These are phyloP conservation scores for Apiosordaria backusii DNA, from an alignment of 495 filamentous ascomycete genomes.

Conservation along the genomic window DNA sequence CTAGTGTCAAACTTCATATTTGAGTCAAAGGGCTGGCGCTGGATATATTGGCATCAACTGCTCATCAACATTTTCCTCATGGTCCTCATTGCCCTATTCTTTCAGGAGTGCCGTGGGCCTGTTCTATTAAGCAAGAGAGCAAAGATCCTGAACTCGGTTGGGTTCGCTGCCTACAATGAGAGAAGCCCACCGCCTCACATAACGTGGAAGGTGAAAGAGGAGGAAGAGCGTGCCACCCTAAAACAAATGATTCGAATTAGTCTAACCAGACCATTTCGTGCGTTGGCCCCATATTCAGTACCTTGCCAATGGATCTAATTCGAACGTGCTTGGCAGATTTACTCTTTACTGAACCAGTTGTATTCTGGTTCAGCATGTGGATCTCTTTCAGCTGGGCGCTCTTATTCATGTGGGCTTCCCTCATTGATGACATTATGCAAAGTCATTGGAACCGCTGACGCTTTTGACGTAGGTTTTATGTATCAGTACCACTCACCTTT, in stretches of 20 bases:
- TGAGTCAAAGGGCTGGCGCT: not conserved
- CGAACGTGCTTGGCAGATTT: not conserved
- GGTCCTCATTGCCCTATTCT: not conserved
- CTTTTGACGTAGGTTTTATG: not conserved
- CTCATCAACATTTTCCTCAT: not conserved
- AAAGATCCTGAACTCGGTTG: not conserved
- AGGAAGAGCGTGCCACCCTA: not conserved
- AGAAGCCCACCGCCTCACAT: not conserved
- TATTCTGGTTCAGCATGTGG: not conserved
- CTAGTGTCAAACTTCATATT: not conserved
- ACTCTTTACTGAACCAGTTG: not conserved
- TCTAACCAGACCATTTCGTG: not conserved
- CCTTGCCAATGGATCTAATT: not conserved
- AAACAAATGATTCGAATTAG: not conserved
- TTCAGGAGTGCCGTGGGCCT: not conserved
- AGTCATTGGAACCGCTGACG: not conserved
- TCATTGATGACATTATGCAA: not conserved
- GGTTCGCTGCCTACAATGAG: not conserved
- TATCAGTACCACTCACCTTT: not conserved
- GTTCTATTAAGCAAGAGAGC: not conserved
- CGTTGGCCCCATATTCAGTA: not conserved
- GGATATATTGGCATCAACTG: not conserved
- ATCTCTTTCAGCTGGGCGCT: not conserved
- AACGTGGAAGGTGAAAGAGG: not conserved
- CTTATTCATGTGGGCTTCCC: not conserved